These are phyloP conservation scores for Dactylellina sp. DNA, from an alignment of 2,329 filamentous ascomycete species.

Conservation along the genomic window DNA sequence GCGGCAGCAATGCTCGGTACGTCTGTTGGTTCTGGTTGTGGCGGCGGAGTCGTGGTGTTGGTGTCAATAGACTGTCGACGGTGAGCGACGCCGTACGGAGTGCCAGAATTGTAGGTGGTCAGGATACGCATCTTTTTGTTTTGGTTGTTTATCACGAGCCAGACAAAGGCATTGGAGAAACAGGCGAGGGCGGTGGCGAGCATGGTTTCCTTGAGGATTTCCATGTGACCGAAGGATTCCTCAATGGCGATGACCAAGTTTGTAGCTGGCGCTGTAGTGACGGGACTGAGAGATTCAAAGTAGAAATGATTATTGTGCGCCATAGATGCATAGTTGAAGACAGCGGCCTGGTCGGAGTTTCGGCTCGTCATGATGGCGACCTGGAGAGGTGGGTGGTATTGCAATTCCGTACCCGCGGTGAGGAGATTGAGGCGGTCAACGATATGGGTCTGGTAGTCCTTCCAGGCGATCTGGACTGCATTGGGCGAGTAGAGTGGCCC, in stretches of 20 bases:
- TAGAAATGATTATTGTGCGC: slow-evolving; percentile 91
- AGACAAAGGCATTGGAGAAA: slow-evolving; percentile 98
- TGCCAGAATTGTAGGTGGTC: slow-evolving; percentile 89
- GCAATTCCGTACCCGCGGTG: slow-evolving; percentile 76
- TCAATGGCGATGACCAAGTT: slow-evolving; percentile 72
- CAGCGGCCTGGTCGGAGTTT: slow-evolving; percentile 78
- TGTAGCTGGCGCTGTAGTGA: slow-evolving; percentile 69
- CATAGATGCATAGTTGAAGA: slow-evolving; percentile 98
- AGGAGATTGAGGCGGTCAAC: slow-evolving; percentile 80
- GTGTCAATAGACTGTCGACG: slow-evolving; percentile 75
- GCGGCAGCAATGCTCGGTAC: slow-evolving; percentile 63
- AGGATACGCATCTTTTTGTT: slow-evolving; percentile 74
- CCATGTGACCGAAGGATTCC: slow-evolving; percentile 81
- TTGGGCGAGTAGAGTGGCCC: slow-evolving; percentile 76
- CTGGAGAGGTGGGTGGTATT: slow-evolving; percentile 72
- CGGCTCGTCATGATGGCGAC: slow-evolving; percentile 82
- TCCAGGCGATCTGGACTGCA: slow-evolving; percentile 82
- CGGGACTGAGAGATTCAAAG: slow-evolving; percentile 70
- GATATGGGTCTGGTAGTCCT: slow-evolving; percentile 80
- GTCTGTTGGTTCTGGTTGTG: slow-evolving; percentile 61
- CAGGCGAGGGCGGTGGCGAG: slow-evolving; percentile 83
- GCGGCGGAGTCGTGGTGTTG: slow-evolving; percentile 69
- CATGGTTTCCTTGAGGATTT: slow-evolving; percentile 83
- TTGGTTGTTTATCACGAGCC: slow-evolving; percentile 78
- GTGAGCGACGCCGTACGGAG: slow-evolving; percentile 87